Evolutionary conservation across 805 yeast species (phyloP), one percentile per base, ranked within the genome.

Genomic region (Sugiyamaella lignohabitans): DNA sequence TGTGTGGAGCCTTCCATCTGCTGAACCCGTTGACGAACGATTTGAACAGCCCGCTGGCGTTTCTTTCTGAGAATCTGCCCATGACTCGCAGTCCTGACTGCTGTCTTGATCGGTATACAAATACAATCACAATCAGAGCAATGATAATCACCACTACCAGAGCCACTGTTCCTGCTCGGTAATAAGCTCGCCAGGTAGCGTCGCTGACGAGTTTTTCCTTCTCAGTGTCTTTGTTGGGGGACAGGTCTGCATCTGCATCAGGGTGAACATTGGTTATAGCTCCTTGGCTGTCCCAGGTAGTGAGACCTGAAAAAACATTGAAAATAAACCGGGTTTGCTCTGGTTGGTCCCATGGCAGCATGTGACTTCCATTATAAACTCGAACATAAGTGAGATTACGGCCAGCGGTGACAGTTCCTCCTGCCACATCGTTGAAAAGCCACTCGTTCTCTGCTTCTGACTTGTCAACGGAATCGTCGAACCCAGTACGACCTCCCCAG

Each of bases 281-380:
- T 42, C 42, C 47, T 29, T 43, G 29, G 24, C 43, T 45, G 17
- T 42, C 42, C 58, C 58, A 55, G 21, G 48, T 50, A 14, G 54
- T 44, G 20, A 59, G 40, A 3, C 64, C 64, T 5, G 52, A 45
- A 47, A 68, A 67, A 17, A 56, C 53, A 38, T 87, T 88, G 36
- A 88, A 66, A 50, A 89, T 65, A 16, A 87, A 87, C 53, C 88
- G 72, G 5, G 89, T 76, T 22, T 76, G 72, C 40, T 73, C 78
- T 1, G 93, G 84, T 44, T 77, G 67, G 61, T 89, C 97, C 54
- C 76, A 82, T 1, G 98, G 95, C 21, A 88, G 93, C 98, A 93
- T 91, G 61, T 93, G 98, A 2, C 95, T 83, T 0, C 95, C 79
- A 55, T 86, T 78, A 61, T 66, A 76, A 1, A 91, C 78, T 48